A percentile compares a stretch with the other conserved stretches of the same genome.
These are phyloP conservation scores for Diplodia corticola DNA, from an alignment of 2,329 filamentous ascomycete genomes.

Conservation along the genomic window DNA sequence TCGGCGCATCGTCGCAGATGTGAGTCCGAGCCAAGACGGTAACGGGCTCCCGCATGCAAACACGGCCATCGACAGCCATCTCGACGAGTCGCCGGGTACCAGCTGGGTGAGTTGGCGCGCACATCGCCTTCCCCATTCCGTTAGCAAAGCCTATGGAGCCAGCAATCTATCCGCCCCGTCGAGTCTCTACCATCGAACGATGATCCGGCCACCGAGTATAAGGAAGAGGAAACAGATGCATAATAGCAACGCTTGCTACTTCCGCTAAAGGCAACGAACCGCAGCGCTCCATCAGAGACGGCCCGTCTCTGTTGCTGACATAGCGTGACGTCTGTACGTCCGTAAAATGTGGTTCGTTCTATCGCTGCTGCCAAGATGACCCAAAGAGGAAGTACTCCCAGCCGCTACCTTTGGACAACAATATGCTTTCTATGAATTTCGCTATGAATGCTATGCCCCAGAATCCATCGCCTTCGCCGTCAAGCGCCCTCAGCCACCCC, in stretches of 20 bases:
- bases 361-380: not conserved
- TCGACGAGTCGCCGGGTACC: not conserved
- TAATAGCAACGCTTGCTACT: not conserved
- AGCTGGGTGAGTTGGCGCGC: not conserved
- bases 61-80: too few species aligned
- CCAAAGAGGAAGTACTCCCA: not conserved
- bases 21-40: too few species aligned
- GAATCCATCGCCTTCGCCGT: not conserved
- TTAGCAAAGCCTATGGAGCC: not conserved
- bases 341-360: not conserved
- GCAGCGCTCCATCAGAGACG: not conserved
- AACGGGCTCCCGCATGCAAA: too few species aligned
- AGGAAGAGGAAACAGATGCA: not conserved
- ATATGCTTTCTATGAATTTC: not conserved
- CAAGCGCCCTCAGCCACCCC: not conserved
- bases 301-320: not conserved
- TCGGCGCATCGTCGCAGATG: too few species aligned
- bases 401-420: too few species aligned
- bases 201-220: not conserved
- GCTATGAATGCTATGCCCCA: not conserved
- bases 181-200: not conserved
- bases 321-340: not conserved
- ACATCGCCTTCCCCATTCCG: not conserved
- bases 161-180: too few species aligned
- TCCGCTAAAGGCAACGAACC: not conserved